Evolutionary conservation across 768 basidiomycete species (phyloP).

Genomic region (Xerocomellus intermedius): DNA sequence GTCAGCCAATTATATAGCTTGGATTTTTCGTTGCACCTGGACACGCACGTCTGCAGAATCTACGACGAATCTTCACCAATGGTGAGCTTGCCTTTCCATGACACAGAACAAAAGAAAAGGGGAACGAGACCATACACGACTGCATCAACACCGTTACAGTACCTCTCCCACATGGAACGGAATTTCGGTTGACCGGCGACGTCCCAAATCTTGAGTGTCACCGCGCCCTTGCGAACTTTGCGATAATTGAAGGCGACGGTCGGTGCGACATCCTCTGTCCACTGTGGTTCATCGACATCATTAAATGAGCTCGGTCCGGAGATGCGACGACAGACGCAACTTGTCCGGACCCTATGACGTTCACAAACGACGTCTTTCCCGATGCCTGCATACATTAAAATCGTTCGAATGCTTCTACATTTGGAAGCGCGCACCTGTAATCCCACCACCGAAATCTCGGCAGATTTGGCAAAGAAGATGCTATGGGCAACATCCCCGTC

Average conservation of each 20-base stretch:
- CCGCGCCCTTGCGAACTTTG: conserved; percentile 84
- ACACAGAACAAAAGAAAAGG: not conserved
- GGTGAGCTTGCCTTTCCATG: conserved; percentile 16
- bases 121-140: conserved; percentile 61
- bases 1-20: not conserved
- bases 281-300: conserved; percentile 45
- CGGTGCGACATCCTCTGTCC: conserved; percentile 96
- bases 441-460: conserved; percentile 90
- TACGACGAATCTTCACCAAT: conserved; percentile 72
- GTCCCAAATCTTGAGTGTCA: conserved; percentile 94
- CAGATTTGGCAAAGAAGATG: conserved; percentile 83
- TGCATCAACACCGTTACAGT: conserved; percentile 90
- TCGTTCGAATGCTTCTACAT: not conserved
- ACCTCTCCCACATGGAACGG: conserved; percentile 93
- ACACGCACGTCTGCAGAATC: conserved; percentile 80
- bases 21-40: not conserved
- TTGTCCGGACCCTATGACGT: conserved; percentile 86
- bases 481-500: conserved; percentile 32
- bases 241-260: conserved; percentile 93
- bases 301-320: not conserved
- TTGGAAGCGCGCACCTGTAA: conserved; percentile 55
- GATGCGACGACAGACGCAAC: conserved; percentile 25
- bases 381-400: conserved; percentile 58
- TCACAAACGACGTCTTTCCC: conserved; percentile 93
- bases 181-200: conserved; percentile 95